Base-by-base conservation (phyloP, 202 grass and related monocot genomes). In the Carex arenaria region DNA sequence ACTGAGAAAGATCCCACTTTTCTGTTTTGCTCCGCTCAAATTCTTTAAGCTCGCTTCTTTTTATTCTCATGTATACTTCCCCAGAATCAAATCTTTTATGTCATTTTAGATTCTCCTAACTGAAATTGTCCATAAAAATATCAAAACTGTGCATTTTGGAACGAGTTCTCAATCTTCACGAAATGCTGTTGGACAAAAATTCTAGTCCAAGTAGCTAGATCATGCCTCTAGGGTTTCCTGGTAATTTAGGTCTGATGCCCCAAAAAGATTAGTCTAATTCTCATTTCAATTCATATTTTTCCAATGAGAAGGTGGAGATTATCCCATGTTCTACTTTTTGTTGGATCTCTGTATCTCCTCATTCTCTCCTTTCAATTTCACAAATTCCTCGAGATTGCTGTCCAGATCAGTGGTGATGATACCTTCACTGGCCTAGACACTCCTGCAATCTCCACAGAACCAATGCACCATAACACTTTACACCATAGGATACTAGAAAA, bases 291-390 rank as follows among this genome's bases (percentile, higher is more conserved):
- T 51, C 10, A 49, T 65, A 17, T 51, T 28, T 64, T 43, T 17
- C 13, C 62, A 67, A 82, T 82, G 85, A 85, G 90, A 76, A 88
- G 88, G 86, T 90, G 91, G 86, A 86, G 86, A 76, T 91, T 90
- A 66, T 95, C 88, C 42, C 94, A 97, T 85, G 87, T 92, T 67
- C 82, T 95, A 31, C 78, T 98, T 1, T 81, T 87, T 17, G 59
- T 75, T 18, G 95, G 85, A 40, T 83, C 69, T 47, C 77, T 90
- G 36, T 98, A 95, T 89, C 88, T 98, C 67, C 76, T 98, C 73
- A 88, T 92, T 55, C 75, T 98, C 49, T 95, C 87, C 71, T 92
- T 98, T 77, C 90, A 98, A 87, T 98, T 98, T 85, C 87, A 86
- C 86, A 89, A 88, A 81, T 94, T 98, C 38, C 91, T 95, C 1